Evolutionary conservation across 768 basidiomycete genomes (phyloP).

Genomic region (Tulasnella calospora): DNA sequence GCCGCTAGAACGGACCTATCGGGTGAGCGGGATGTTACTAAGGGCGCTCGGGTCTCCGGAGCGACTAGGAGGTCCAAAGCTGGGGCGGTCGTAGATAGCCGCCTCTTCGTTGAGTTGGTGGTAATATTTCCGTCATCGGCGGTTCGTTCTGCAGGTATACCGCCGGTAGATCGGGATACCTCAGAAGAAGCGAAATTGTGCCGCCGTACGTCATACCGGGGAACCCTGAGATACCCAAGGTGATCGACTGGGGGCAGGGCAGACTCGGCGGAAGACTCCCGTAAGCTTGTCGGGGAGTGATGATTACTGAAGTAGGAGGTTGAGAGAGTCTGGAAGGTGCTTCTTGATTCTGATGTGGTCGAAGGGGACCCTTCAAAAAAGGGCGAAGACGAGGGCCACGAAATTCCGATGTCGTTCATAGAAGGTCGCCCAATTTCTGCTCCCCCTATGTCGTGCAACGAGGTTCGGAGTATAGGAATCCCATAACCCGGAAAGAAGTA

Average conservation of each 20-base stretch:
- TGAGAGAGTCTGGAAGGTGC: neutral
- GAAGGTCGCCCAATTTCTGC: neutral
- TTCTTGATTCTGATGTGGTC: neutral
- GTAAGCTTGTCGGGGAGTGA: neutral
- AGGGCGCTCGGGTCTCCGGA: neutral
- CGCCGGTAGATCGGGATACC: no score
- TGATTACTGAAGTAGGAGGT: neutral
- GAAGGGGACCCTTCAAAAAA: neutral
- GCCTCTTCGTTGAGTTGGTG: neutral
- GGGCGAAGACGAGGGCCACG: neutral
- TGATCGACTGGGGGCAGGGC: neutral
- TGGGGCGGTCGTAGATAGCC: neutral
- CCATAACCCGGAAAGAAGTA: neutral
- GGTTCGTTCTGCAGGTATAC: no score
- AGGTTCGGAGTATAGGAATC: neutral
- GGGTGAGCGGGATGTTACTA: neutral
- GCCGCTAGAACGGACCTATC: neutral
- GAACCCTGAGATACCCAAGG: neutral
- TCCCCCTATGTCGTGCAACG: neutral
- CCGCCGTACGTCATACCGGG: neutral
- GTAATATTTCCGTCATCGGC: neutral
- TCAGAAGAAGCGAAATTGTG: neutral
- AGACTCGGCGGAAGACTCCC: neutral
- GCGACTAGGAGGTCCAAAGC: neutral
- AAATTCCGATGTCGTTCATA: neutral